Evolutionary conservation across 768 basidiomycete genomes (phyloP), one percentile per base, ranked within the genome.

Genomic region (Boletellus sp.): DNA sequence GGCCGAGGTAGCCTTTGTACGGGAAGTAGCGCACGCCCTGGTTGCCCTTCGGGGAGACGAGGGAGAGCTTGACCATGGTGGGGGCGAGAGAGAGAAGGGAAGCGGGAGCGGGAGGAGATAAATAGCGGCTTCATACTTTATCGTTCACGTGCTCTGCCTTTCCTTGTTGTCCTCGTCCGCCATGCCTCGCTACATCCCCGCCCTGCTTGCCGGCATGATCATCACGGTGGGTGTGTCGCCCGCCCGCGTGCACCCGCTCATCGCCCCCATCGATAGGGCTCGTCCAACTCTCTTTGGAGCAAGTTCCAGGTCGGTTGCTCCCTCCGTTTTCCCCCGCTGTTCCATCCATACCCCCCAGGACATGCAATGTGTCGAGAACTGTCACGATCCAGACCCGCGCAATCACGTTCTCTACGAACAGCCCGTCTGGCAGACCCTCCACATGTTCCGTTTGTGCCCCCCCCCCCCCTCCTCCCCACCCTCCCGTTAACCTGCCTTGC

Each of bases 331-430:
- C 20, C 46, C 31, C 33, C 34, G 50, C 24, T 22, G 45, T 47
- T 42, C 39, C 19, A 13, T 51, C 44, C 55, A 43, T 52, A 51
- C 24, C 36, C 17, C 32, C 12, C 53, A 88, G 85, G 95, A 98
- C 67, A 95, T 96, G 90, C 92, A 96, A 83, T 98, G 95, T 64
- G 94, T 97, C 38, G 92, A 92, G 77, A 89, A 94, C 68, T 98
- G 95, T 67, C 66, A 67, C 41, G 78, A 84, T 55, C 78, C 79
- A 33, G 73, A 90, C 67, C 78, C 84, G 2, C 53, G 61, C 3
- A 72, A 74, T 32, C 82, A 79, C 47, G 76, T 93, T 42, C 78
- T 90, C 26, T 98, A 89, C 66, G 94, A 97, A 63, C 95, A 97
- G 67, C 94, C 93, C 5, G 91, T 95, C 22, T 89, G 91, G 88